A percentile compares a stretch with the other conserved stretches of the same genome.
phyloP scores from a whole-genome alignment of 495 filamentous ascomycete genomes.

The Aspergillus funiculosus region DNA sequence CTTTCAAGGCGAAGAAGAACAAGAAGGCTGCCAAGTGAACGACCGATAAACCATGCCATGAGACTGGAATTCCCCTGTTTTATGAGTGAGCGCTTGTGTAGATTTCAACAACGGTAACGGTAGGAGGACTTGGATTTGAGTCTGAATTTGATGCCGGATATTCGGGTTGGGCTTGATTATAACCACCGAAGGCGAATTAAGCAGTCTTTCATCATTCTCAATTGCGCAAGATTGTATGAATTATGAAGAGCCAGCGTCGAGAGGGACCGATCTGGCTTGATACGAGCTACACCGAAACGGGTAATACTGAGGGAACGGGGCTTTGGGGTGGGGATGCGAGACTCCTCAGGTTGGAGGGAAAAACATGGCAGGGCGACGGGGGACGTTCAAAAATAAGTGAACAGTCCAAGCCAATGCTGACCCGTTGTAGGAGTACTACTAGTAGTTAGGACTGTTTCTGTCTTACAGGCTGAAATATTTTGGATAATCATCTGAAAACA shows the following conservation, averaged over 20 bases:
- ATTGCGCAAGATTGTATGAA: too few relatives aligned
- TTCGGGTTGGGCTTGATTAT: background rate
- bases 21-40: slow-evolving; percentile 16
- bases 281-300: slow-evolving; percentile 2
- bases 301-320: slow-evolving; percentile 1
- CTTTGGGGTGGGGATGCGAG: slow-evolving; percentile 1
- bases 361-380: background rate
- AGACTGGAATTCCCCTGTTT: background rate
- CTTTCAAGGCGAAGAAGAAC: slow-evolving; percentile 36
- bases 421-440: too few relatives aligned
- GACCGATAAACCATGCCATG: background rate
- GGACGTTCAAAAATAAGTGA: background rate
- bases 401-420: background rate
- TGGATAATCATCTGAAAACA: too few relatives aligned
- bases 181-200: too few relatives aligned
- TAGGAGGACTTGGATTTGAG: too few relatives aligned
- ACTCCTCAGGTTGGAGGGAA: background rate
- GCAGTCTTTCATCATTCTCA: too few relatives aligned
- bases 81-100: background rate
- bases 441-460: too few relatives aligned
- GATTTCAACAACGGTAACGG: too few relatives aligned
- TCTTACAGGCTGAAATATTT: too few relatives aligned
- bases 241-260: too few relatives aligned
- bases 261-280: too few relatives aligned
- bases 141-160: background rate